Evolutionary conservation across 2,329 filamentous ascomycete genomes (phyloP), one percentile per base, ranked within the genome.

Genomic region (Mycocentrospora acerina): DNA sequence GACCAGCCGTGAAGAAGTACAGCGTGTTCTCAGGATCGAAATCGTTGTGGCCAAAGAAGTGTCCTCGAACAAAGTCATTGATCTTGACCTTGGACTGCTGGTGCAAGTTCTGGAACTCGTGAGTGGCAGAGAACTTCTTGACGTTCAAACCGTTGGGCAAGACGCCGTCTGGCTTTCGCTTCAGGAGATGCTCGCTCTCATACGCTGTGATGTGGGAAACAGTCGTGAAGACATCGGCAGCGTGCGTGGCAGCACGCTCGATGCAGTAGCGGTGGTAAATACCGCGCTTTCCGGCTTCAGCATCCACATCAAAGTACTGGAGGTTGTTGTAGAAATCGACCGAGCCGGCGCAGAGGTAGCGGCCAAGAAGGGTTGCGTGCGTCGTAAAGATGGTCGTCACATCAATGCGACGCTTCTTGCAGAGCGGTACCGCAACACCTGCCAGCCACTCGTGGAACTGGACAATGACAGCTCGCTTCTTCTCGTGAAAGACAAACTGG

Each of bases 291-390:
- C 93, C 93, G 13, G 93, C 93, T 71, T 98, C 93, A 5, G 89
- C 83, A 66, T 98, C 93, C 19, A 95, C 90, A 64, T 98, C 91
- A 63, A 98, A 97, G 73, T 83, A 86, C 69, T 97, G 91, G 36
- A 98, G 79, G 68, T 97, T 96, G 76, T 97, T 98, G 79, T 98
- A 98, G 67, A 98, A 97, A 67, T 98, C 93, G 48, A 97, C 93
- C 0, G 90, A 96, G 37, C 93, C 93, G 35, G 93, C 93, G 66
- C 93, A 97, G 32, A 97, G 86, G 65, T 98, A 97, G 59, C 93
- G 85, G 47, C 93, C 93, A 32, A 98, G 82, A 9, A 98, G 80
- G 5, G 93, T 97, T 16, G 93, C 93, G 71, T 97, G 93, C 2
- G 93, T 98, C 28, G 93, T 98, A 75, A 97, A 97, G 67, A 97